These are phyloP conservation scores for Suhomyces ambrosiae DNA, from an alignment of 1,139 yeast species.

Conservation along the genomic window DNA sequence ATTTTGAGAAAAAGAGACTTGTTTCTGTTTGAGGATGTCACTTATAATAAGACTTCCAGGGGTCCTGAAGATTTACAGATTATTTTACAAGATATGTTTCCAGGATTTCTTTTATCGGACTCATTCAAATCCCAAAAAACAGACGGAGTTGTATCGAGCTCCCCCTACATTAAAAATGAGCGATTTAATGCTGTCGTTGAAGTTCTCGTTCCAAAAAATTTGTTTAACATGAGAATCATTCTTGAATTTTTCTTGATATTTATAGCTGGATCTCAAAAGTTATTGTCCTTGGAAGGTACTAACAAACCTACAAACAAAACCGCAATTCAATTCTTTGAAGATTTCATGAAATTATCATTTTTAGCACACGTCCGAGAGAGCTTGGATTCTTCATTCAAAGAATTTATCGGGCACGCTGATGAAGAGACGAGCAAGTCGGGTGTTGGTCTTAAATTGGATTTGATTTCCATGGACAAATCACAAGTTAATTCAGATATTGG, in stretches of 20 bases:
- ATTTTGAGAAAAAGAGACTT: conserved; percentile 33
- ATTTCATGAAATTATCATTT: conserved; percentile 65
- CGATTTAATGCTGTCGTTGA: conserved; percentile 58
- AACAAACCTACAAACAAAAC: conserved; percentile 20
- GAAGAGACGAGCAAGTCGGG: conserved; percentile 12
- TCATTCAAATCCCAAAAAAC: conserved; percentile 16
- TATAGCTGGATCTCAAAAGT: conserved; percentile 48
- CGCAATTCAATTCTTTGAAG: conserved; percentile 55
- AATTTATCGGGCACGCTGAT: conserved; percentile 28
- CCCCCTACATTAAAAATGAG: conserved; percentile 64
- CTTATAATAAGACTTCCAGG: conserved; percentile 33
- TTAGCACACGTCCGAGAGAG: conserved; percentile 65
- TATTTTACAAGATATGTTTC: conserved; percentile 59
- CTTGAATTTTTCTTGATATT: conserved; percentile 62
- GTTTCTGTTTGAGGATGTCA: conserved; percentile 54
- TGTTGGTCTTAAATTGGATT: conserved; percentile 23
- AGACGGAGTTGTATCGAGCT: conserved; percentile 19
- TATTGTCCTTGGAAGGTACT: conserved; percentile 21
- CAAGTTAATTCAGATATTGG: conserved; percentile 4
- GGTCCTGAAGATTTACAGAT: conserved; percentile 47
- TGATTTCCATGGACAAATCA: conserved; percentile 20
- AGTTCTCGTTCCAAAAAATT: conserved; percentile 69
- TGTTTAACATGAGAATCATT: conserved; percentile 81
- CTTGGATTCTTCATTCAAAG: conserved; percentile 40
- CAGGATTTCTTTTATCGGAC: conserved; percentile 53